Conservation (phyloP, 164 flowering plant species). For the Paratinospora sagittata region DNA sequence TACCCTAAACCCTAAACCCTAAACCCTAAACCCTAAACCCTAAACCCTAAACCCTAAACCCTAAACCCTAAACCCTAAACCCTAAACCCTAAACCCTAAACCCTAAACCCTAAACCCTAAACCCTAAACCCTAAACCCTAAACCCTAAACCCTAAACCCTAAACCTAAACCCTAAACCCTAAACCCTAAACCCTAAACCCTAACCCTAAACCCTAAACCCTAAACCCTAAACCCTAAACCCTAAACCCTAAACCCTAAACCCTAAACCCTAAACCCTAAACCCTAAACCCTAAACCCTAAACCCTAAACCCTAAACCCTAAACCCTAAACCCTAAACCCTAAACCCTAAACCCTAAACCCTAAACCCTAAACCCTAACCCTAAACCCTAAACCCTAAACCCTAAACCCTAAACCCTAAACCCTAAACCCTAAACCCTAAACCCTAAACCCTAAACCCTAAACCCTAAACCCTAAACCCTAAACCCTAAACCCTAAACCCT, state of each 20-base stretch:
- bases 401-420: constrained; percentile 8
- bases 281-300: constrained; percentile 9
- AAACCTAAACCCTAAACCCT: constrained; percentile 8
- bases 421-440: constrained; percentile 6
- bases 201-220: constrained; percentile 9
- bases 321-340: constrained; percentile 4
- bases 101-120: constrained; percentile 9
- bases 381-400: background rate
- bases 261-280: constrained; percentile 5
- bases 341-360: constrained; percentile 9
- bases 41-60: too few relatives aligned
- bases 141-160: constrained; percentile 3
- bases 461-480: constrained; percentile 15
- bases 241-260: constrained; percentile 8
- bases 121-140: background rate
- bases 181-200: constrained; percentile 7
- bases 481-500: constrained; percentile 18
- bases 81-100: too few relatives aligned
- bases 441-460: background rate
- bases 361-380: constrained; percentile 7
- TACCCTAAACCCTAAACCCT: too few relatives aligned
- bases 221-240: constrained; percentile 8
- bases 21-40: too few relatives aligned
- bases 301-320: background rate
- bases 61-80: too few relatives aligned